A percentile compares a stretch with the other conserved stretches of the same genome.
Evolutionary conservation across 148 eudicot genomes (phyloP).

Genomic region (Rhododendron ovatum): DNA sequence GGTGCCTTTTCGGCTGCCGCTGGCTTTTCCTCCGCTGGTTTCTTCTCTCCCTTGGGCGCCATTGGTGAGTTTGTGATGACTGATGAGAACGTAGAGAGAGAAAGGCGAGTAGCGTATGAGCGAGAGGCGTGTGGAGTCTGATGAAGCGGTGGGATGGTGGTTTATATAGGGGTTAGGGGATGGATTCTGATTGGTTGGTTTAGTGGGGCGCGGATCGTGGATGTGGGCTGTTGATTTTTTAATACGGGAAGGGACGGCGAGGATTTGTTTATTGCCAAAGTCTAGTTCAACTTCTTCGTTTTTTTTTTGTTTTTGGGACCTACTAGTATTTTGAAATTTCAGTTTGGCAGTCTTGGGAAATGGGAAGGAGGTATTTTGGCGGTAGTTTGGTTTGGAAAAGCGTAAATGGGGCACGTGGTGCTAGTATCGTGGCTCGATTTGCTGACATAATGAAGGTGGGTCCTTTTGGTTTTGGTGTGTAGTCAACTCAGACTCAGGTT

Average conservation of each 20-base stretch:
- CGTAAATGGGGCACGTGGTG: no score
- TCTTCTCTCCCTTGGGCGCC: not conserved
- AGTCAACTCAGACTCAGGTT: no score
- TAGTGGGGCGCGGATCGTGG: not conserved
- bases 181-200: not conserved
- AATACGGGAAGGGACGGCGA: not conserved
- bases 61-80: not conserved
- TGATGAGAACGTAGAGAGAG: not conserved
- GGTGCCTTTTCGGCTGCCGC: not conserved
- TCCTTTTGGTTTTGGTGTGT: no score
- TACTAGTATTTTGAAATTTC: no score
- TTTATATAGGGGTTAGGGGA: not conserved
- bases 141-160: not conserved
- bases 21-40: no score
- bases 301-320: no score
- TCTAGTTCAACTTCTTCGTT: not conserved
- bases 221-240: not conserved
- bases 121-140: no score
- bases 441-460: no score
- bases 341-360: not conserved
- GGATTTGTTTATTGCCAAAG: not conserved
- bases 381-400: no score
- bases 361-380: not conserved
- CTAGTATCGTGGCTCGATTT: no score
- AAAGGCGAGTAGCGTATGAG: no score